Evolutionary conservation across 768 basidiomycete genomes (phyloP), one percentile per base, ranked within the genome.

Genomic region (Imleria badia): DNA sequence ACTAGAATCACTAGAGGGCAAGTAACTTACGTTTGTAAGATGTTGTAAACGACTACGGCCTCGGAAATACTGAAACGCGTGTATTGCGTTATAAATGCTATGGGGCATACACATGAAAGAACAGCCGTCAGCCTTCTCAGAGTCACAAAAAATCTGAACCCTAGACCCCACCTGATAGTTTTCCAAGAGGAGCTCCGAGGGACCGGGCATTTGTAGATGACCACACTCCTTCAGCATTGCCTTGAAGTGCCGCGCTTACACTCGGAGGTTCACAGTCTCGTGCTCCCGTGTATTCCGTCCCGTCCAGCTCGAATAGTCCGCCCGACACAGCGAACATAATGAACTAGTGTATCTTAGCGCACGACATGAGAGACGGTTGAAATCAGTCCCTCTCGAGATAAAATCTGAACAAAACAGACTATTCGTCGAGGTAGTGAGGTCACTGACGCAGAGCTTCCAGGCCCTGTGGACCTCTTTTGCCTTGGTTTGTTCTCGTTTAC

Each of bases 351-450:
- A 67, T 99, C 97, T 69, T 99, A 98, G 65, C 88, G 94, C 44
- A 98, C 82, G 29, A 99, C 96, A 70, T 97, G 91, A 3, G 86
- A 83, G 33, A 98, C 92, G 85, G 54, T 86, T 89, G 53, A 99
- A 89, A 65, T 98, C 96, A 55, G 98, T 94, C 12, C 97, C 97
- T 53, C 97, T 86, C 3, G 96, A 91, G 54, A 98, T 90, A 11
- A 99, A 77, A 73, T 98, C 97, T 2, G 96, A 98, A 68, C 94
- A 96, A n/a, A 99, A 81, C 19, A 99, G 77, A 54, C 96, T 97
- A 22, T 26, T 42, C 41, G n/a, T 50, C 41, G 51, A 33, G 26
- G 52, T 33, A 40, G 22, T 60, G 8, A 63, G 48, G 44, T 39
- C 34, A 30, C 43, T 33, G 2, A 6, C 13, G 4, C 31, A 43